phyloP scores from a whole-genome alignment of 2,329 filamentous ascomycete genomes.

The Sphaerulina populicola region DNA sequence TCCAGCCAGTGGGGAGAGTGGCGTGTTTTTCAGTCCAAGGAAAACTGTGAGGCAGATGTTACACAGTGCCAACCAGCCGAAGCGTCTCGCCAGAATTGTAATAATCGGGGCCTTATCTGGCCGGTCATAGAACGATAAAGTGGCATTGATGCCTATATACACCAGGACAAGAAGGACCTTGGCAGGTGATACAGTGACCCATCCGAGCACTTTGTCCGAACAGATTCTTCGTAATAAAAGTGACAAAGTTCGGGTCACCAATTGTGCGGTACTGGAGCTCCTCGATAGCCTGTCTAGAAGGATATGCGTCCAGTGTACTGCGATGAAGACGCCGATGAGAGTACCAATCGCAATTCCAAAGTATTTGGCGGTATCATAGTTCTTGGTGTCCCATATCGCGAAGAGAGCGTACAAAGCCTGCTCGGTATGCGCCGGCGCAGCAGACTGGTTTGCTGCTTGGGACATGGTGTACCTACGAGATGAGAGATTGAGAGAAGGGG shows the following conservation, averaged over 20 bases:
- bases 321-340: conserved; percentile 14
- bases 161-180: conserved; percentile 7
- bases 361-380: conserved; percentile 17
- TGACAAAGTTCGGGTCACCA: not conserved
- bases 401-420: conserved; percentile 11
- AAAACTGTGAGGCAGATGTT: conserved; percentile 24
- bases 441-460: conserved; percentile 2
- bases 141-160: conserved; percentile 17
- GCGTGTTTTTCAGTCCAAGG: conserved; percentile 24
- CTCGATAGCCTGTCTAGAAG: conserved; percentile 2
- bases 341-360: conserved; percentile 14
- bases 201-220: not conserved
- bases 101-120: conserved; percentile 9
- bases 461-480: conserved; percentile 11
- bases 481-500: not conserved
- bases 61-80: conserved; percentile 24
- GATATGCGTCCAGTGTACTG: conserved; percentile 12
- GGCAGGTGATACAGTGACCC: conserved; percentile 7
- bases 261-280: conserved; percentile 2
- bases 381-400: conserved; percentile 13
- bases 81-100: conserved; percentile 21
- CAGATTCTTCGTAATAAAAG: not conserved
- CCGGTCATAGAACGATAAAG: conserved; percentile 17
- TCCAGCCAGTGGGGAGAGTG: conserved; percentile 23
- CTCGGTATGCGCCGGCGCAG: conserved; percentile 7